Conservation (phyloP, 768 basidiomycete genomes). For the Boletus pseudo-olivaceus region DNA sequence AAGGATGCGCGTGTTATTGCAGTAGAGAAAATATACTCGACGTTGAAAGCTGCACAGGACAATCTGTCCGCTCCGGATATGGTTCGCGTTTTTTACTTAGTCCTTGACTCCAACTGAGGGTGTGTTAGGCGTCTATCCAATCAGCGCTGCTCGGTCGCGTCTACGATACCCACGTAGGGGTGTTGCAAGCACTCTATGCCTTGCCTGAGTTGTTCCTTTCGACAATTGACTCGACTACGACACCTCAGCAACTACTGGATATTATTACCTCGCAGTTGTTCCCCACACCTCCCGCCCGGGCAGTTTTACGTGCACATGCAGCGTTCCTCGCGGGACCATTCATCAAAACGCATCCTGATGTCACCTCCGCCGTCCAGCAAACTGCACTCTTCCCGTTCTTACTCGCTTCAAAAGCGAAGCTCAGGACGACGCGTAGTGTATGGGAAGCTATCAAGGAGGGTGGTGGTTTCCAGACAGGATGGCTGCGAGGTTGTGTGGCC, state of each 20-base stretch:
- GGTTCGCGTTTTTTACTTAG: constrained; percentile 8
- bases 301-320: constrained; percentile 52
- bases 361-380: constrained; percentile 40
- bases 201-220: constrained; percentile 45
- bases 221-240: constrained; percentile 14
- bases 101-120: constrained; percentile 1
- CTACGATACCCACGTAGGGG: constrained; percentile 56
- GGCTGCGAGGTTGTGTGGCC: constrained; percentile 55
- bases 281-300: constrained; percentile 45
- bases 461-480: constrained; percentile 29
- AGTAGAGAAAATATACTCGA: constrained; percentile 53
- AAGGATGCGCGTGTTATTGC: constrained; percentile 55
- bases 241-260: constrained; percentile 25
- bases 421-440: constrained; percentile 59
- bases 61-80: constrained; percentile 36
- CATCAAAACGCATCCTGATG: constrained; percentile 25
- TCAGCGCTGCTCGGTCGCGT: constrained; percentile 66
- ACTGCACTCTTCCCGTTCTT: constrained; percentile 68
- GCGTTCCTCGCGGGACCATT: constrained; percentile 54
- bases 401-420: constrained; percentile 67
- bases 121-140: constrained; percentile 49
- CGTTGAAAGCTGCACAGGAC: constrained; percentile 21
- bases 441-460: constrained; percentile 65
- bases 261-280: constrained; percentile 23
- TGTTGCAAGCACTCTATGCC: constrained; percentile 68